Conservation (phyloP, 345 rosid species). For the Brassica carinata region DNA sequence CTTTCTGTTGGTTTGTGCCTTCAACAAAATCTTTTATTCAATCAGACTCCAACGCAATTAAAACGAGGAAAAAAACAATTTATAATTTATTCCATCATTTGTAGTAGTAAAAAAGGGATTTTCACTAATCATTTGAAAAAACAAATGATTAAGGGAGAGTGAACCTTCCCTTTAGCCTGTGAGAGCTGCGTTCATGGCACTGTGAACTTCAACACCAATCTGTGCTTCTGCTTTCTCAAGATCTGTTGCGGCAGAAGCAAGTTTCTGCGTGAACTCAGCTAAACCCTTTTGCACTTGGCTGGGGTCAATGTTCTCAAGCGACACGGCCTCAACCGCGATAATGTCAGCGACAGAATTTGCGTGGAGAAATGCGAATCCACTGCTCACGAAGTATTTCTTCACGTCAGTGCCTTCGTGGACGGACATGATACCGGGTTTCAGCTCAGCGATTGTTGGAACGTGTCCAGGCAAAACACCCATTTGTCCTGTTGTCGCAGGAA, state of each 20-base stretch:
- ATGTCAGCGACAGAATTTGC: slow-evolving; percentile 82
- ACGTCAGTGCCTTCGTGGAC: slow-evolving; percentile 82
- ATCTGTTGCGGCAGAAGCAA: slow-evolving; percentile 71
- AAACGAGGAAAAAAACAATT: slow-evolving; percentile 21
- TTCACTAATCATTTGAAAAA: slow-evolving; percentile 37
- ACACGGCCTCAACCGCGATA: slow-evolving; percentile 78
- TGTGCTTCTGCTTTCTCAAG: slow-evolving; percentile 91
- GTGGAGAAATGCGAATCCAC: slow-evolving; percentile 84
- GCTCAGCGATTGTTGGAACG: slow-evolving; percentile 82
- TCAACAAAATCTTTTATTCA: slow-evolving; percentile 32
- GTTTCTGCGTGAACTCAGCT: slow-evolving; percentile 73
- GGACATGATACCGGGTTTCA: slow-evolving; percentile 82
- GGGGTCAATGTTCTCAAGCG: slow-evolving; percentile 68
- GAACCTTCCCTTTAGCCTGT: slow-evolving; percentile 49
- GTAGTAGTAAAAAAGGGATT: slow-evolving; percentile 14
- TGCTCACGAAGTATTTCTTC: slow-evolving; percentile 80
- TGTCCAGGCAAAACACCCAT: slow-evolving; percentile 95
- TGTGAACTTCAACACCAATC: slow-evolving; percentile 77
- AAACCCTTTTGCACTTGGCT: slow-evolving; percentile 81
- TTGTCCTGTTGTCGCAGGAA: slow-evolving; percentile 91
- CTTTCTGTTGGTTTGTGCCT: neutral
- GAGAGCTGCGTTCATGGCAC: slow-evolving; percentile 69
- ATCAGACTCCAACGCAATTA: slow-evolving; percentile 24
- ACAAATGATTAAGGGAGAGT: slow-evolving; percentile 22
- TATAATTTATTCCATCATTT: slow-evolving; percentile 34